Conservation (phyloP, 1,284 basidiomycete species). For the Irpex sp. region DNA sequence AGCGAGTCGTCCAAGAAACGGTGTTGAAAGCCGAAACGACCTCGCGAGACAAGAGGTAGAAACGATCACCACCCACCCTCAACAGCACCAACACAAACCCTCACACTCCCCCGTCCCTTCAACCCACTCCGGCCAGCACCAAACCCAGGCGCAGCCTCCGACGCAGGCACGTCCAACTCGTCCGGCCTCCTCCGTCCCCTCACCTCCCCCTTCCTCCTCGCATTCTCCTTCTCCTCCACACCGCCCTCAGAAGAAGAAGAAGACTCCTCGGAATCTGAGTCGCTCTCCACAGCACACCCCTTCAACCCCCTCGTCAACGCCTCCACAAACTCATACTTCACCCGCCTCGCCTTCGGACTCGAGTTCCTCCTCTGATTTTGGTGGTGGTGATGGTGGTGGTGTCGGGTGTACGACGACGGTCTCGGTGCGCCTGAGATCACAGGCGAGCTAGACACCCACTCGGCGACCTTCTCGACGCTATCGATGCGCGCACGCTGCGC, state of each 20-base stretch:
- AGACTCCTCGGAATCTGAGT: not conserved
- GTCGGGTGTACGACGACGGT: conserved; percentile 15
- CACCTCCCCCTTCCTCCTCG: not conserved
- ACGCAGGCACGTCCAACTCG: conserved; percentile 22
- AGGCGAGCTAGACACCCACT: conserved; percentile 31
- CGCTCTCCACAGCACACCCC: conserved; percentile 16
- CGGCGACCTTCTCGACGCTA: conserved; percentile 30
- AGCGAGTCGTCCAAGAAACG: not conserved
- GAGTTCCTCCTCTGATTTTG: conserved; percentile 21
- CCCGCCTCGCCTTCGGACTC: conserved; percentile 20
- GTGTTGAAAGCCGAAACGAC: not conserved
- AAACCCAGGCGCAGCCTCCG: conserved; percentile 22
- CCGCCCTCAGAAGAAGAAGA: conserved; percentile 12
- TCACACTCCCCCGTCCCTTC: conserved; percentile 16
- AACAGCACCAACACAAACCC: not conserved
- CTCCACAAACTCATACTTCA: conserved; percentile 21
- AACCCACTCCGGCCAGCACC: conserved; percentile 28
- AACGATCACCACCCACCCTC: not conserved
- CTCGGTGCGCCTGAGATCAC: conserved; percentile 17
- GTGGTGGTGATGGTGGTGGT: not conserved
- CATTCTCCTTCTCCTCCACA: conserved; percentile 12
- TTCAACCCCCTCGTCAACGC: conserved; percentile 14
- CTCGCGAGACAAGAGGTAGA: not conserved
- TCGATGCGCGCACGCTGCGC: conserved; percentile 25
- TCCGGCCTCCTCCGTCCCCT: conserved; percentile 23